phyloP scores from a whole-genome alignment of 163 green algal species.

The Scenedesmus sp. region DNA sequence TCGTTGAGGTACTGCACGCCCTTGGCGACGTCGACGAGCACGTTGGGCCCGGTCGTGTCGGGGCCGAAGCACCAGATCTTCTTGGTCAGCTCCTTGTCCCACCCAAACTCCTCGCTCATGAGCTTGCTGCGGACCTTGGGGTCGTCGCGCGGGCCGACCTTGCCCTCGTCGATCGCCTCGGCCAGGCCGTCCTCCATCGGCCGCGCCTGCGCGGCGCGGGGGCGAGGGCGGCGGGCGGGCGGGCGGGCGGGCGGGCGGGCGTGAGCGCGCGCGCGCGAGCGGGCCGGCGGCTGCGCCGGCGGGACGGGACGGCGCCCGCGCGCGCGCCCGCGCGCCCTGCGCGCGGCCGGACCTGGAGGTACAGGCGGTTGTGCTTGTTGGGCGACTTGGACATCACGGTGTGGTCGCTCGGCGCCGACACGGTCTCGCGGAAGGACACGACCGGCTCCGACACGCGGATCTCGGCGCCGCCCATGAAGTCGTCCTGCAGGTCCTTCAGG shows the following conservation, averaged over 20 bases:
- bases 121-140: constrained; percentile 94
- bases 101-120: constrained; percentile 96
- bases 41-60: constrained; percentile 98
- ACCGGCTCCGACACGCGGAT: constrained; percentile 99
- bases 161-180: constrained; percentile 98
- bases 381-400: constrained; percentile 99
- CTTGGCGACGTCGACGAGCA: constrained; percentile 98
- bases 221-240: no score
- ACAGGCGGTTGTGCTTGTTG: constrained; percentile 99
- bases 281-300: no score
- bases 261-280: no score
- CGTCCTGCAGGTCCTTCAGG: constrained; percentile 98
- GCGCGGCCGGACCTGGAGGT: constrained; percentile 73
- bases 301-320: no score
- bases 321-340: no score
- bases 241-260: no score
- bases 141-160: constrained; percentile 89
- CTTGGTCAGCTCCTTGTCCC: constrained; percentile 98
- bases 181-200: constrained; percentile 97
- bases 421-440: constrained; percentile 99
- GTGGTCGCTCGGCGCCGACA: constrained; percentile 87
- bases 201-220: constrained; percentile 84
- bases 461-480: constrained; percentile 99
- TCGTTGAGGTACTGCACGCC: constrained; percentile 99
- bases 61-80: constrained; percentile 99